Conservation (phyloP, 2,329 filamentous ascomycete species). For the Cryphonectria japonica region DNA sequence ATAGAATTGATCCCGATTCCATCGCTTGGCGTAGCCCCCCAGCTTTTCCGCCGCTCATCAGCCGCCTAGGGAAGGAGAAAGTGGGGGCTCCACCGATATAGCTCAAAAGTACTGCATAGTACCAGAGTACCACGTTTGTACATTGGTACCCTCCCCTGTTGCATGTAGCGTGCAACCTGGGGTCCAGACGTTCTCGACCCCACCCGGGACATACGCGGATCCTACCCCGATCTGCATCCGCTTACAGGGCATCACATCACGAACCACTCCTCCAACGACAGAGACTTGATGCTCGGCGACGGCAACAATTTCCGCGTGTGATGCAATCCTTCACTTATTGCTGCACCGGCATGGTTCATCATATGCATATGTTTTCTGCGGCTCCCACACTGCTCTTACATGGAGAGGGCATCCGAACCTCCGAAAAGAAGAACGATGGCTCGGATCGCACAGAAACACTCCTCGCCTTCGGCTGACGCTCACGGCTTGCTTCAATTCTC, state of each 20-base stretch:
- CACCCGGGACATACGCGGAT: constrained; percentile 5
- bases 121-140: background rate
- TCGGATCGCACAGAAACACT: background rate
- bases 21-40: background rate
- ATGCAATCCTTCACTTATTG: background rate
- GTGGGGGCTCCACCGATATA: background rate
- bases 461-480: background rate
- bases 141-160: background rate
- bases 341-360: background rate
- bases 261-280: constrained; percentile 6
- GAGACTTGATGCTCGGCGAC: constrained; percentile 6
- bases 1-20: too few species aligned
- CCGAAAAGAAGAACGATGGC: background rate
- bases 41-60: background rate
- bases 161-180: background rate
- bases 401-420: background rate
- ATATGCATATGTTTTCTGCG: background rate
- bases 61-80: background rate
- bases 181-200: constrained; percentile 4
- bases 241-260: constrained; percentile 11
- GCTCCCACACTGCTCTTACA: background rate
- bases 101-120: background rate
- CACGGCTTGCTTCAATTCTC: background rate
- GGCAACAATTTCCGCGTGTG: constrained; percentile 7
- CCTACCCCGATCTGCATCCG: constrained; percentile 11